Evolutionary conservation across 495 filamentous ascomycete genomes (phyloP), one percentile per base, ranked within the genome.

Genomic region (Aspergillus bridgeri): DNA sequence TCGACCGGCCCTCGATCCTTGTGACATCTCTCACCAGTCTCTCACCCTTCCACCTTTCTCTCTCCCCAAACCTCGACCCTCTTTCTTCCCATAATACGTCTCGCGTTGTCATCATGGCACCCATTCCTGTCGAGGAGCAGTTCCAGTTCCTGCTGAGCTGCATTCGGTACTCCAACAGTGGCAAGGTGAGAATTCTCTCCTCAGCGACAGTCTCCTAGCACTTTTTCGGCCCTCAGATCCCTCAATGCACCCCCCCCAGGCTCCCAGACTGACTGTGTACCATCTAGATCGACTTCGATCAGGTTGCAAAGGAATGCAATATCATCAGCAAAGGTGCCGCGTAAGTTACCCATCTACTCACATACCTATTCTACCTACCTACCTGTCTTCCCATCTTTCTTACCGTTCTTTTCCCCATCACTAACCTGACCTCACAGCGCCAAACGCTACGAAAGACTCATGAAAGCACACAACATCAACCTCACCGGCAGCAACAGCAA

Each of bases 321-420:
- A 86, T 89, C 50, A 76, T 86, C 9, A 76, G 64, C 65, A 85
- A 85, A 61, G 84, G 81, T 19, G 87, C 87, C 6, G 86, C 86
- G 86, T 89, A 79, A 77, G 87, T 80, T n/a, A n/a, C n/a, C n/a
- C n/a, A n/a, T n/a, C n/a, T n/a, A n/a, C n/a, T n/a, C n/a, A n/a
- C n/a, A n/a, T n/a, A n/a, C n/a, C n/a, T n/a, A n/a, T n/a, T n/a
- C n/a, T n/a, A n/a, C n/a, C n/a, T n/a, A n/a, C n/a, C n/a, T n/a
- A n/a, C n/a, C n/a, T n/a, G n/a, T n/a, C n/a, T n/a, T n/a, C n/a
- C n/a, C n/a, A n/a, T n/a, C n/a, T n/a, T n/a, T n/a, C n/a, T n/a
- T n/a, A n/a, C n/a, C n/a, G n/a, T n/a, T n/a, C n/a, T n/a, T n/a
- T n/a, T n/a, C n/a, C n/a, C n/a, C n/a, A n/a, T n/a, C n/a, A n/a